These are phyloP conservation scores for Alternaria arbusti DNA, from an alignment of 2,329 filamentous ascomycete species.

Conservation along the genomic window DNA sequence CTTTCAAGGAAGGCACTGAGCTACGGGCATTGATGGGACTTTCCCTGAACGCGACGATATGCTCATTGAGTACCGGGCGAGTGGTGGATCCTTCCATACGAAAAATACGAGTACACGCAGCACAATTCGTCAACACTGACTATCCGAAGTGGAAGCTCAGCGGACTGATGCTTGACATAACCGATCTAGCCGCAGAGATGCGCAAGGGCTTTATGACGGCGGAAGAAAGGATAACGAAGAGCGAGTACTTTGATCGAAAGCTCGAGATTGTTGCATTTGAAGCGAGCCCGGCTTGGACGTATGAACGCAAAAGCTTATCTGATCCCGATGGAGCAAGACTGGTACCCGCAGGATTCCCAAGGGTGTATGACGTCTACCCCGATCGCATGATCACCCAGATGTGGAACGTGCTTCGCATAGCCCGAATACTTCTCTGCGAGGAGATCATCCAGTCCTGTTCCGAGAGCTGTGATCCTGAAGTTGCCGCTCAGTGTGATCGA, in stretches of 20 bases:
- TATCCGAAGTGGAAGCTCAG: constrained; percentile 43
- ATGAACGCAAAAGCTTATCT: constrained; percentile 11
- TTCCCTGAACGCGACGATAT: constrained; percentile 38
- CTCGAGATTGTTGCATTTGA: constrained; percentile 28
- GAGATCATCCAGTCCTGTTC: constrained; percentile 20
- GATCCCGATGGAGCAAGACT: not conserved
- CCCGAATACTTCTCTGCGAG: constrained; percentile 43
- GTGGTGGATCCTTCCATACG: constrained; percentile 26
- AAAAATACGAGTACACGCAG: constrained; percentile 29
- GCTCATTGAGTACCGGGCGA: constrained; percentile 29
- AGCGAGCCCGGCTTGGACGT: constrained; percentile 23
- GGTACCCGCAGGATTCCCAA: constrained; percentile 13
- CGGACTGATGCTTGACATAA: constrained; percentile 35
- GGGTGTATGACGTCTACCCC: constrained; percentile 37
- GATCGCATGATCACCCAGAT: constrained; percentile 38
- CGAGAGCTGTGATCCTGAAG: not conserved
- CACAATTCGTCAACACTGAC: constrained; percentile 24
- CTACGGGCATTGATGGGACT: constrained; percentile 27
- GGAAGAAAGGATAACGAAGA: constrained; percentile 20
- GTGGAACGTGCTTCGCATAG: constrained; percentile 40
- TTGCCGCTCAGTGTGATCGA: not conserved
- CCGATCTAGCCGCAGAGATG: constrained; percentile 27
- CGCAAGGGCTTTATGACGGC: constrained; percentile 12
- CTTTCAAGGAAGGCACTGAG: constrained; percentile 19
- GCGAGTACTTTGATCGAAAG: constrained; percentile 31